A percentile compares a stretch with the other conserved stretches of the same genome.
phyloP scores from a whole-genome alignment of 2,329 filamentous ascomycete species.

The Neurospora sp. region DNA sequence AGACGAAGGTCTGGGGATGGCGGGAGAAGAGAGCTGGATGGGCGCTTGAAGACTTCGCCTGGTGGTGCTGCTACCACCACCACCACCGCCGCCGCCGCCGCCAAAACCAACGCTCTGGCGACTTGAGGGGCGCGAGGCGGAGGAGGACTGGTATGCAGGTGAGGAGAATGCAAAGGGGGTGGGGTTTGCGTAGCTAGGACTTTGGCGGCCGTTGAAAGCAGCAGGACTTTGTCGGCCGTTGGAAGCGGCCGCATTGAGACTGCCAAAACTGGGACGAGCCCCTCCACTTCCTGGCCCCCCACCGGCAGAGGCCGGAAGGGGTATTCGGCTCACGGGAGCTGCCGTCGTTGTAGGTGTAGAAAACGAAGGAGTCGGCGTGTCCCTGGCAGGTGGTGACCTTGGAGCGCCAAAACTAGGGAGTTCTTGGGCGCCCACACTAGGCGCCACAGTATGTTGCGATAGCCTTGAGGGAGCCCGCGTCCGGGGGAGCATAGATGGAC shows the following conservation, averaged over 20 bases:
- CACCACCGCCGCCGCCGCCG: background rate
- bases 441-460: slow-evolving; percentile 7
- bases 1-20: background rate
- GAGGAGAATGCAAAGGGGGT: slow-evolving; percentile 12
- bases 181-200: slow-evolving; percentile 7
- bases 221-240: background rate
- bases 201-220: background rate
- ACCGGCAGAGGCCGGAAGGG: slow-evolving; percentile 21
- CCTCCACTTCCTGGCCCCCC: slow-evolving; percentile 10
- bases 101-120: slow-evolving; percentile 10
- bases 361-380: background rate
- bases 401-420: slow-evolving; percentile 45
- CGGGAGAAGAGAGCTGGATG: slow-evolving; percentile 9
- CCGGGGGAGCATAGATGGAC: slow-evolving; percentile 8
- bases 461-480: slow-evolving; percentile 28
- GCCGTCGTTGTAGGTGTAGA: background rate
- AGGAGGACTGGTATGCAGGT: slow-evolving; percentile 1
- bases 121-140: slow-evolving; percentile 14
- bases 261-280: slow-evolving; percentile 1
- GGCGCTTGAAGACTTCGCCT: background rate
- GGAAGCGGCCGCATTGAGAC: background rate
- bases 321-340: slow-evolving; percentile 32
- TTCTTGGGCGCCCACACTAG: slow-evolving; percentile 28
- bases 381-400: slow-evolving; percentile 25
- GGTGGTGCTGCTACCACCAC: background rate